These are phyloP conservation scores for Pythium plurisporium DNA, from an alignment of 352 stramenopile genomes.

Conservation along the genomic window DNA sequence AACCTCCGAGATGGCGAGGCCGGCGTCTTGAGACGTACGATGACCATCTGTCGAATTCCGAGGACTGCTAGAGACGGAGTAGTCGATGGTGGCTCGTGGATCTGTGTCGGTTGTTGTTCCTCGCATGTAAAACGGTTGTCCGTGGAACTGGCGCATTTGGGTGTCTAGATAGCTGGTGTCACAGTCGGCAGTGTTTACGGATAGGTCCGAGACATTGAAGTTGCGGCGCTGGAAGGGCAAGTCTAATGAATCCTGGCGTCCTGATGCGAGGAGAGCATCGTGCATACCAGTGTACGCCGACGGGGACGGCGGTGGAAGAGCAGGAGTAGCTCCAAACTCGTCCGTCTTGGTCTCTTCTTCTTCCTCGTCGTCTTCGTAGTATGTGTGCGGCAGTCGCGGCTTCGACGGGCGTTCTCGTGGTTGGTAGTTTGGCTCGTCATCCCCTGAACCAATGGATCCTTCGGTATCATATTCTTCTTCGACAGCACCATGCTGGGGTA, in stretches of 20 bases:
- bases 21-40: background rate
- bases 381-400: background rate
- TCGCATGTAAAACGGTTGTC: conserved; percentile 33
- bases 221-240: conserved; percentile 33
- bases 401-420: background rate
- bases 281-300: conserved; percentile 36
- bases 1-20: background rate
- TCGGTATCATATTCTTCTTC: conserved; percentile 19
- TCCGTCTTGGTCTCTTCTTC: conserved; percentile 61
- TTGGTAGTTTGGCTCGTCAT: conserved; percentile 15
- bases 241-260: conserved; percentile 27
- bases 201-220: conserved; percentile 31
- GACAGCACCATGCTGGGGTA: background rate
- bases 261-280: conserved; percentile 23
- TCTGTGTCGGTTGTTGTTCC: background rate
- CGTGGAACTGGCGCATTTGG: conserved; percentile 73
- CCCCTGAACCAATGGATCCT: conserved; percentile 21
- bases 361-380: conserved; percentile 31
- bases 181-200: conserved; percentile 43
- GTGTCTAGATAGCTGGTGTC: conserved; percentile 58
- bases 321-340: conserved; percentile 40
- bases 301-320: conserved; percentile 36
- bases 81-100: conserved; percentile 20
- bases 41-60: background rate
- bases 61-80: background rate